Evolutionary conservation across 2,329 filamentous ascomycete species (phyloP), one percentile per base, ranked within the genome.

Genomic region (Aspergillus alliaceus): DNA sequence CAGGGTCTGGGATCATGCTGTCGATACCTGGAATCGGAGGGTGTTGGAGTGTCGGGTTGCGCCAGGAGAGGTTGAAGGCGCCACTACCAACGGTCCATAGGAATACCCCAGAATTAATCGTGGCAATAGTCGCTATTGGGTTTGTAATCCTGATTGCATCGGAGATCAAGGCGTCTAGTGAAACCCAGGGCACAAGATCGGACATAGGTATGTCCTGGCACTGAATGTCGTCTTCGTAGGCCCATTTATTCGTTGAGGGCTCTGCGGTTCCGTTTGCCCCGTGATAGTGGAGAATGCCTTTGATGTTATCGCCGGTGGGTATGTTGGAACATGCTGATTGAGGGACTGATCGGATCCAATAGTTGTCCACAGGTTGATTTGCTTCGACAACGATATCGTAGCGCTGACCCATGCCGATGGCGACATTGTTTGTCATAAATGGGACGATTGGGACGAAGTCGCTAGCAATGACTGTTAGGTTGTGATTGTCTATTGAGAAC

Each of bases 401-500:
- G 14, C 74, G 69, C 65, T 87, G 85, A 40, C 82, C 83, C 44
- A 88, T 78, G 32, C 80, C 85, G 12, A 90, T 76, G 4, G 80
- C 85, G 18, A 90, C 76, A 2, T 85, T 80, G 4, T 82, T 77
- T 0, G 86, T 86, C 4, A 82, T 77, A 68, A 89, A 90, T 0
- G 88, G 86, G 61, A 84, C 68, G 32, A 89, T 75, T 1, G 82
- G 77, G 3, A 88, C 83, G 55, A 87, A 87, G 67, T 90, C 87
- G 63, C 84, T 84, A 20, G 86, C 80, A 53, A 89, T 85, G 54
- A 90, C 84, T 0, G 80, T 87, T 72, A 90, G 75, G 20, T 73
- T 82, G 70, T 90, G 86, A 1, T 79, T 80, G 82, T 88, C 66
- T 76, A 87, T 79, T 29, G 69, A 75, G 24, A 65, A 61, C 18